Evolutionary conservation across 2,329 filamentous ascomycete genomes (phyloP), one percentile per base, ranked within the genome.

Genomic region (Nothophoma quercina): DNA sequence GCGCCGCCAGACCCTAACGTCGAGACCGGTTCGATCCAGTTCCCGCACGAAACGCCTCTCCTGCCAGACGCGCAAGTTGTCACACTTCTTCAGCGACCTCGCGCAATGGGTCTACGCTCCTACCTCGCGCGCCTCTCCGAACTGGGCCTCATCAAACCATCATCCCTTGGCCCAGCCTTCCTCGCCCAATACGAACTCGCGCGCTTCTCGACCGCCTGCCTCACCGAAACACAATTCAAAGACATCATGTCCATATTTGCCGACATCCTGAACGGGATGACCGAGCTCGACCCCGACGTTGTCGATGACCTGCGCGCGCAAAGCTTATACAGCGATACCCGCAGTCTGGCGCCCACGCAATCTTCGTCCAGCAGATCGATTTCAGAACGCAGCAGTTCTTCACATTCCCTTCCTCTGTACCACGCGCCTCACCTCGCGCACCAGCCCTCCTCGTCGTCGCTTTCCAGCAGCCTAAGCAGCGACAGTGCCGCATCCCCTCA

Each of bases 221-320:
- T 96, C 4, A 83, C 85, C 2, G 88, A 93, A 62, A 67, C 75
- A 0, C 83, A 88, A 43, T 98, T 99, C 70, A 83, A 89, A 29
- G 77, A 82, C 18, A 78, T 97, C 23, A 97, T 97, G 91, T 83
- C 86, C 50, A 80, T 90, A 21, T 97, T 98, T 73, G 89, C 93
- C 2, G 85, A 89, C 45, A 78, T 98, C 0, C 78, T 98, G 12
- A 85, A 89, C 44, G 83, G 82, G 15, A 96, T 98, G 89, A 82
- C 79, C 22, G 80, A 84, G 0, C 76, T 91, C 3, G 79, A 88
- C 51, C 77, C 83, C 0, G 76, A 76, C 0, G 70, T 85, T 4
- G 68, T 91, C 16, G 75, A 76, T 21, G 74, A 78, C 43, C 63
- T 69, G n/a, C 71, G 69, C 39, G 64, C 64, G 3, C 61, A 67